These are phyloP conservation scores for Ascoidea asiatica DNA, from an alignment of 805 yeast genomes.

Conservation along the genomic window DNA sequence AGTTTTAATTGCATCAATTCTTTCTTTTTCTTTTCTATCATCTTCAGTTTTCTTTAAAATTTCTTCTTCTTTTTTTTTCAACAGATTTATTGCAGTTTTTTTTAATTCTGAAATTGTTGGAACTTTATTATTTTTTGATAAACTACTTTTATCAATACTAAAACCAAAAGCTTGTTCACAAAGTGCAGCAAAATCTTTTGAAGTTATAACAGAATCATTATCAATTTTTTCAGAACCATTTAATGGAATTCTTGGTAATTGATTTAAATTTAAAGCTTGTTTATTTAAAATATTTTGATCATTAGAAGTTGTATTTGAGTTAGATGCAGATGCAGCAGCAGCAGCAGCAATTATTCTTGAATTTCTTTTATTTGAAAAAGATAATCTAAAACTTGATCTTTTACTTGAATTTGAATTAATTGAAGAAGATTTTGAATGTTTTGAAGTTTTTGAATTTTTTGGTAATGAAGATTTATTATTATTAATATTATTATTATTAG, in stretches of 20 bases:
- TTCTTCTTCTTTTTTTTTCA: conserved; percentile 3
- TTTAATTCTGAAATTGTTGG: conserved; percentile 2
- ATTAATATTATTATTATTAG: no score
- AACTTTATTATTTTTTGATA: neutral
- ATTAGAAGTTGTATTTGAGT: no score
- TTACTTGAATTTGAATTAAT: conserved; percentile 4
- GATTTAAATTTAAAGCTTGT: conserved; percentile 9
- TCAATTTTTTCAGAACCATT: conserved; percentile 10
- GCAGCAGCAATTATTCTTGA: no score
- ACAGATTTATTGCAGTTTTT: neutral
- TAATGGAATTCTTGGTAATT: conserved; percentile 18
- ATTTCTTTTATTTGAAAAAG: conserved; percentile 1
- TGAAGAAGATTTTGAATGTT: no score
- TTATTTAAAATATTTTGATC: neutral
- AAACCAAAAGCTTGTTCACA: conserved; percentile 18
- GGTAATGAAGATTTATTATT: no score
- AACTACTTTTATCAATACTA: conserved; percentile 1
- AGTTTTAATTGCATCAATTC: conserved; percentile 6
- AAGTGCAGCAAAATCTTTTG: conserved; percentile 16
- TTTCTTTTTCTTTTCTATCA: conserved; percentile 3
- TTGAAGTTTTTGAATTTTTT: no score
- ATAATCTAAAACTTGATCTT: conserved; percentile 1
- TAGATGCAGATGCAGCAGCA: no score
- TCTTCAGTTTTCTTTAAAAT: conserved; percentile 4
- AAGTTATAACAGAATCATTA: conserved; percentile 10